These are phyloP conservation scores for Lasiosphaeriaceae sp. DNA, from an alignment of 495 filamentous ascomycete genomes.

Conservation along the genomic window DNA sequence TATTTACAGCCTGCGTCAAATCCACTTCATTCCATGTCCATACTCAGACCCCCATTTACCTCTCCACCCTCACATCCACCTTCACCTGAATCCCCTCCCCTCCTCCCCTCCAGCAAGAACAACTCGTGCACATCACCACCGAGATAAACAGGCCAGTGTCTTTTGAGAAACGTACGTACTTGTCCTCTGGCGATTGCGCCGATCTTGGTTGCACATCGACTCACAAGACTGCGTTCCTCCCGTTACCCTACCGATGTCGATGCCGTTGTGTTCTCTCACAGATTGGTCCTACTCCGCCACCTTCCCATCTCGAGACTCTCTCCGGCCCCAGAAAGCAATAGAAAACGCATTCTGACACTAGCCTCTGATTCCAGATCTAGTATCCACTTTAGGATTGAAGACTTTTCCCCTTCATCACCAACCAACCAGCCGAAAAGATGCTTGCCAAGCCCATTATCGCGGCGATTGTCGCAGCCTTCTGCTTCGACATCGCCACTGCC, in stretches of 20 bases:
- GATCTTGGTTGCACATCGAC: constrained; percentile 1
- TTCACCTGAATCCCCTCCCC: background rate
- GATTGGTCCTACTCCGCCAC: background rate
- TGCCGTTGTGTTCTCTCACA: background rate
- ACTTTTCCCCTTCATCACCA: background rate
- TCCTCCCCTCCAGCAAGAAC: background rate
- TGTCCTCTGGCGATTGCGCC: background rate
- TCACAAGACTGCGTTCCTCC: background rate
- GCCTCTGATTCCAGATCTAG: background rate
- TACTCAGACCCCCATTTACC: too few relatives aligned
- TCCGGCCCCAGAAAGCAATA: background rate
- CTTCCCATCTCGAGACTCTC: background rate
- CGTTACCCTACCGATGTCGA: background rate
- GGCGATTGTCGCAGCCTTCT: background rate
- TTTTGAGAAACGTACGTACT: background rate
- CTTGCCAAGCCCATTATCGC: constrained; percentile 5
- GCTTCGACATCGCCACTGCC: background rate
- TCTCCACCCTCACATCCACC: too few relatives aligned
- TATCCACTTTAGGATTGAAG: background rate
- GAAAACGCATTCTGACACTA: background rate
- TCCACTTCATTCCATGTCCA: too few relatives aligned
- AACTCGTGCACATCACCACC: background rate
- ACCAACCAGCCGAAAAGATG: constrained; percentile 4
- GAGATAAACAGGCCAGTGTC: background rate
- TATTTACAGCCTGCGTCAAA: too few relatives aligned